Base-by-base conservation (phyloP, 1,139 yeast genomes). In the Lodderomyces beijingensis region DNA sequence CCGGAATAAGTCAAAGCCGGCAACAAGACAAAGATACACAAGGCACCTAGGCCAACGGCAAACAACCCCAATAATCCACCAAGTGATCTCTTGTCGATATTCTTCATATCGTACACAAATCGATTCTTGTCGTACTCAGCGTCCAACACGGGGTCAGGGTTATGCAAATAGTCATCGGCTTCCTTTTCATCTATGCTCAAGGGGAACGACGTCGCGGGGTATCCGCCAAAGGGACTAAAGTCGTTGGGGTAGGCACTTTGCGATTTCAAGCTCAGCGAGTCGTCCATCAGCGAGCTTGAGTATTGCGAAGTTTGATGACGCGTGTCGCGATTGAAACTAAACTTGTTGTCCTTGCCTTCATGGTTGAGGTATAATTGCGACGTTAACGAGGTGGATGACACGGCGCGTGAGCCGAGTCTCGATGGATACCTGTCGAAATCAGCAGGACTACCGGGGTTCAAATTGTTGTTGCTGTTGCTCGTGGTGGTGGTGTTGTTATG, bases 71-170 rank as follows among this genome's bases (percentile, higher is more conserved):
- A 31, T 50, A 72, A 62, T 13, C 78, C 87, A 42, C 73, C 76
- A 42, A 70, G 65, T 28, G 85, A 74, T 45, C 77, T 62, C 47
- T 54, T 66, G 50, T 79, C 86, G 72, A 79, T 63, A 40, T 68
- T 56, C 53, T 76, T 74, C 57, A 80, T 55, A 51, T 81, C 88
- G 43, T 73, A 54, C 40, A 64, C 46, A 47, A 80, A 74, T 44
- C 86, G 59, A 49, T 77, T 71, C 42, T 74, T 78, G 44, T 86
- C 94, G 48, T 80, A 75, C 41, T 79, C 74, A 15, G 94, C 95
- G 55, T 88, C 96, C 28, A 76, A 79, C 25, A 87, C 81, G 8
- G 95, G 95, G 53, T 88, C 96, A 1, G 96, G 96, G 55, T 88
- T 88, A 58, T 88, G 96, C 42, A 88, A 55, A 51, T 86, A 87